Conservation (phyloP, 345 rosid genomes). For the Citrus unshiu region DNA sequence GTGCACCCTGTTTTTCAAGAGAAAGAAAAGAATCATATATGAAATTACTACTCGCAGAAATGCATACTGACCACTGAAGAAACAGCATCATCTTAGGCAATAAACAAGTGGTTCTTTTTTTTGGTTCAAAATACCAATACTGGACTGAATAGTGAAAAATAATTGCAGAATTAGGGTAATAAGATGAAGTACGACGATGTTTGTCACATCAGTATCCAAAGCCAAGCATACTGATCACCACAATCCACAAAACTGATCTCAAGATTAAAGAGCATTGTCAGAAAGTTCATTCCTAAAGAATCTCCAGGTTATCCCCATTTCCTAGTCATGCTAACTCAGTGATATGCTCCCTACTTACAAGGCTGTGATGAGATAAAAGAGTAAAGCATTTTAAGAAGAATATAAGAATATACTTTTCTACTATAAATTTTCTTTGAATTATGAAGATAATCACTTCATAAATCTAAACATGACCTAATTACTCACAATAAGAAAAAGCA, state of each 20-base stretch:
- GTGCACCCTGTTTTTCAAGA: conserved; percentile 47
- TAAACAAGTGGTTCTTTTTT: not conserved
- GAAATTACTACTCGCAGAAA: not conserved
- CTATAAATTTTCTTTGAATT: not conserved
- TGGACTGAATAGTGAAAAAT: not conserved
- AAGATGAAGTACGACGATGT: not conserved
- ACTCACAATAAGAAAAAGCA: not conserved
- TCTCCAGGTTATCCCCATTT: not conserved
- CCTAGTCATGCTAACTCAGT: not conserved
- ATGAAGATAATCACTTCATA: not conserved
- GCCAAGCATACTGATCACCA: not conserved
- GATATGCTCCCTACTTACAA: not conserved
- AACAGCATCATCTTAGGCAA: not conserved
- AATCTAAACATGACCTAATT: not conserved
- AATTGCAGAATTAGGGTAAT: not conserved
- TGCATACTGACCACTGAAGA: not conserved
- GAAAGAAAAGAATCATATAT: not conserved
- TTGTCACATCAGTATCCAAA: not conserved
- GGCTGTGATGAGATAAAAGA: not conserved
- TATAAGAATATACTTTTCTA: not conserved
- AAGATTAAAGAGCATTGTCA: not conserved
- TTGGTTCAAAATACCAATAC: not conserved
- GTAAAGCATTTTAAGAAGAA: not conserved
- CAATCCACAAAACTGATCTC: not conserved
- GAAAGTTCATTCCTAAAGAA: not conserved